Base-by-base conservation (phyloP, 768 basidiomycete genomes). In the Lactarius deliciosus region DNA sequence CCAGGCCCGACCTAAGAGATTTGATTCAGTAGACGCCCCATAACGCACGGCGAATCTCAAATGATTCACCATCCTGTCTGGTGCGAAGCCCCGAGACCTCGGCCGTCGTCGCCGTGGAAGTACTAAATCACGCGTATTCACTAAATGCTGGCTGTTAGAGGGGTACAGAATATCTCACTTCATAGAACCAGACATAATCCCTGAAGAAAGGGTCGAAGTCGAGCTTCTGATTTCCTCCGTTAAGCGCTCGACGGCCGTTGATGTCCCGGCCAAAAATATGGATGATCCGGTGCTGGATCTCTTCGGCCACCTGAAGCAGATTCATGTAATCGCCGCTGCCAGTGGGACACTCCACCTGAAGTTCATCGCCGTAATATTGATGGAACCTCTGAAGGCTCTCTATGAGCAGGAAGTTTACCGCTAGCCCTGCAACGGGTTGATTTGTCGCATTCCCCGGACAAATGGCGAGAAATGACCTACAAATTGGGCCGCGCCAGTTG, bases 281-380 rank as follows among this genome's bases (percentile, higher is more conserved):
- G 64, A 98, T 99, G 68, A 98, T 88, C n/a, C 97, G 89, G 74
- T 98, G 96, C 76, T 98, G 97, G 64, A 99, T 95, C 77, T 99
- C 97, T 73, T 98, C 96, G 6, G 97, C 94, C 22, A 96, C 94
- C 65, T 86, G 84, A 11, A 90, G 92, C 9, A 99, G 86, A 74
- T 94, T 92, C 95, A 98, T 98, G 77, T 89, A 94, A 71, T 97
- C 96, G n/a, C 97, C 97, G 69, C 90, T 92, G 32, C 95, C 94
- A 0, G 94, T 95, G 5, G 97, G 97, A 73, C 97, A 99, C 77
- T 99, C 97, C 34, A 96, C 89, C 79, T 92, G 90, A 41, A 98
- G 79, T 25, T 91, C 89, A 64, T 94, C 89, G 2, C 97, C 97
- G 71, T 97, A 98, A 78, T 98, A 99, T 73, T 96, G 94, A 76